Percentiles rank a stretch among this genome's conserved stretches.
Conservation (phyloP, 1,284 basidiomycete genomes). For the Hemileia vastatrix region DNA sequence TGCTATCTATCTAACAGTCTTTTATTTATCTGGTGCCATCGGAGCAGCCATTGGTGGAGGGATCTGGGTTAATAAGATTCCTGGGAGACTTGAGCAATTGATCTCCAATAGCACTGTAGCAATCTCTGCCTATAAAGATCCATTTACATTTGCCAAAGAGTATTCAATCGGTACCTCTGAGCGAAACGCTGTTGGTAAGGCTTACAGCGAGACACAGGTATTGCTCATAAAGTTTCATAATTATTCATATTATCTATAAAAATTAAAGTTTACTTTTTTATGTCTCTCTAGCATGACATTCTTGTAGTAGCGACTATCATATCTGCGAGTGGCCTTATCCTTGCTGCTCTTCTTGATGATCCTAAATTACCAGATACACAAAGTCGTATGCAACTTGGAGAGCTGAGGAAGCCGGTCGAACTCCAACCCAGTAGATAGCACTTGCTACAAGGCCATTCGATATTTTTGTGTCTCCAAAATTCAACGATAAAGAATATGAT, state of each 20-base stretch:
- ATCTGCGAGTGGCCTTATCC: conserved; percentile 31
- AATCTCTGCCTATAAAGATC: conserved; percentile 37
- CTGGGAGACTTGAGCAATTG: conserved; percentile 34
- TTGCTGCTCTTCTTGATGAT: conserved; percentile 33
- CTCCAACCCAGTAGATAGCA: no score
- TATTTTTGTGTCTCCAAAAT: no score
- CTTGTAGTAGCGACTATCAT: conserved; percentile 39
- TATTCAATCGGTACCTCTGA: conserved; percentile 34
- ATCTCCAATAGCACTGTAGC: conserved; percentile 35
- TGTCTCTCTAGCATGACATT: conserved; percentile 32
- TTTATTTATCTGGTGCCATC: conserved; percentile 44
- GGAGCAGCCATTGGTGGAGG: conserved; percentile 44
- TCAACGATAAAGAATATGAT: no score
- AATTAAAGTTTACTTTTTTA: not conserved
- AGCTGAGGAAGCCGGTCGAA: no score
- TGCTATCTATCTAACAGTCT: conserved; percentile 40
- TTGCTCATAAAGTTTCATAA: not conserved
- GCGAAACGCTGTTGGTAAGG: conserved; percentile 37
- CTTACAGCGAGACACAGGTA: conserved; percentile 44
- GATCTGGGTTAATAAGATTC: conserved; percentile 45
- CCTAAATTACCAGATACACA: conserved; percentile 36
- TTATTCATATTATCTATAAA: not conserved
- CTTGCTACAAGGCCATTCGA: no score
- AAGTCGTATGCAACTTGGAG: no score
- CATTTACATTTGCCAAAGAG: conserved; percentile 34